Conservation (phyloP, 352 stramenopile genomes). For the Pythium sukuiense region DNA sequence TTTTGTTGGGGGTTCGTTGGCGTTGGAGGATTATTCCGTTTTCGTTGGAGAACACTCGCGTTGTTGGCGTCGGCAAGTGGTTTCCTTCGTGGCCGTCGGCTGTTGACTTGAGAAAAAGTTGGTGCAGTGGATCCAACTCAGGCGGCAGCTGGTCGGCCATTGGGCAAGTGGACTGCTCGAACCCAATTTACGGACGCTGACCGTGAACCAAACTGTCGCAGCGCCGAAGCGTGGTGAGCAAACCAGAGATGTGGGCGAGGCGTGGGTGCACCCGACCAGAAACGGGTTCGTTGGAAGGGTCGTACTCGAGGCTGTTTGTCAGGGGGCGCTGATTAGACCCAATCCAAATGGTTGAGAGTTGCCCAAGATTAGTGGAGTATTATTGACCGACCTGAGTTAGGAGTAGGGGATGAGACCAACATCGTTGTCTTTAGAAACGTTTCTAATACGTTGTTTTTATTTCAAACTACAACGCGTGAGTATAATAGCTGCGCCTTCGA, state of each 20-base stretch:
- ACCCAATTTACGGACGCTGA: constrained; percentile 2
- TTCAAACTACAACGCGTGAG: too few species aligned
- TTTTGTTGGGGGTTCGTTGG: neutral
- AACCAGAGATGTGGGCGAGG: neutral
- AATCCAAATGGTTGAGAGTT: neutral
- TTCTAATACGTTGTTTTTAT: too few species aligned
- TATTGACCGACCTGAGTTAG: neutral
- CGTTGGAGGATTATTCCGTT: neutral
- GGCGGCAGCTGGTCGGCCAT: neutral
- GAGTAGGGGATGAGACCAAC: neutral
- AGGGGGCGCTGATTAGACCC: neutral
- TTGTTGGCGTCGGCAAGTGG: neutral
- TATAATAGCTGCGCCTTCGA: too few species aligned
- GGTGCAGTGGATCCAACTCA: constrained; percentile 7
- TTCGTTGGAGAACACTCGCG: neutral
- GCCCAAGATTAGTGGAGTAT: neutral
- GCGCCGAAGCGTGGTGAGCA: neutral
- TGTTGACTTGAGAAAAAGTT: constrained; percentile 7
- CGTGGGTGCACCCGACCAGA: neutral
- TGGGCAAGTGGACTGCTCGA: too few species aligned
- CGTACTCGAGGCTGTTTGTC: neutral
- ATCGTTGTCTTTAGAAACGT: too few species aligned
- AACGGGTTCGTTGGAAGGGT: neutral
- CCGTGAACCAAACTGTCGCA: neutral
- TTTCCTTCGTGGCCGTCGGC: neutral